Evolutionary conservation across 2,329 filamentous ascomycete genomes (phyloP).

Genomic region (Proliferodiscus dingleyae): DNA sequence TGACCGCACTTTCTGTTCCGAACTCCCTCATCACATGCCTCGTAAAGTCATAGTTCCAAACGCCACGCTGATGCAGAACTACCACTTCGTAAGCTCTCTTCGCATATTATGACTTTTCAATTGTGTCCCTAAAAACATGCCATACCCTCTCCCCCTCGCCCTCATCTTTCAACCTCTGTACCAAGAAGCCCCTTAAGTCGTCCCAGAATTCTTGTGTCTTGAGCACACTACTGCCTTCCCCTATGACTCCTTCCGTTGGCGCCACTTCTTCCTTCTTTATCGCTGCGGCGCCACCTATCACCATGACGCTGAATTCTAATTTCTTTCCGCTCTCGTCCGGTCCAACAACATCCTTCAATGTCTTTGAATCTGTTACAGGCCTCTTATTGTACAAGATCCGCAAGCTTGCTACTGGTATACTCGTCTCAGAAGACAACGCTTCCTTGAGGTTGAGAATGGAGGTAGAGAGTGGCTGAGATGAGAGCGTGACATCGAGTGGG

Average conservation of each 20-base stretch:
- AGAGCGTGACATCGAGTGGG: conserved; percentile 61
- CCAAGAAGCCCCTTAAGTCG: conserved; percentile 76
- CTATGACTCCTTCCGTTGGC: conserved; percentile 48
- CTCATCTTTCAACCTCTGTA: conserved; percentile 72
- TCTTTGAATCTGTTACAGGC: conserved; percentile 72
- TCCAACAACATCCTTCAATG: conserved; percentile 70
- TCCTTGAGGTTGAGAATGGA: conserved; percentile 76
- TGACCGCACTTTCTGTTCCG: no score
- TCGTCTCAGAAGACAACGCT: conserved; percentile 57
- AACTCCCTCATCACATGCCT: no score
- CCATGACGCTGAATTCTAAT: conserved; percentile 82
- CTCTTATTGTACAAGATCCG: conserved; percentile 86
- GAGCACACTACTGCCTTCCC: conserved; percentile 48
- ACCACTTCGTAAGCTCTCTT: no score
- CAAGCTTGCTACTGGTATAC: conserved; percentile 69
- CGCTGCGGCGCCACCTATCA: conserved; percentile 66
- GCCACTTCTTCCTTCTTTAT: conserved; percentile 33
- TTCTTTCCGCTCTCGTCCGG: conserved; percentile 45
- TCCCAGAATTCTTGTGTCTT: conserved; percentile 76
- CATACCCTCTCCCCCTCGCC: conserved; percentile 58
- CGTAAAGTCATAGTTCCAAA: no score
- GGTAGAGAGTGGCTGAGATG: conserved; percentile 59
- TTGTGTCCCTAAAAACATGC: conserved; percentile 62
- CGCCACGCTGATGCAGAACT: conserved; percentile 17
- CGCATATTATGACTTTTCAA: conserved; percentile 25